Evolutionary conservation across 306 rosid species (phyloP).

Genomic region (Prunus fruticosa): DNA sequence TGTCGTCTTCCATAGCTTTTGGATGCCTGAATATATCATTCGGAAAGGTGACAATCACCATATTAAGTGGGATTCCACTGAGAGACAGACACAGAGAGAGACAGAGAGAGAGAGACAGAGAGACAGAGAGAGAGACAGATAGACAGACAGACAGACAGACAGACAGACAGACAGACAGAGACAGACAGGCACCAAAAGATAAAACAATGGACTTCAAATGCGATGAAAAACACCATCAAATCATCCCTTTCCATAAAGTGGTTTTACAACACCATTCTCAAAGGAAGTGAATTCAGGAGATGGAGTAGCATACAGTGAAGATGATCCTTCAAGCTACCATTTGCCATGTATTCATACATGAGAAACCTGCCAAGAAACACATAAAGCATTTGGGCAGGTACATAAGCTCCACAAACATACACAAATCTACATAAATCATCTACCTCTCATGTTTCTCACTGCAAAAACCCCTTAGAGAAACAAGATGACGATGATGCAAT

Average conservation of each 20-base stretch:
- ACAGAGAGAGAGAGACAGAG: neutral
- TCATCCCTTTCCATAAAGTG: neutral
- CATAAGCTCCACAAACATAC: conserved; percentile 21
- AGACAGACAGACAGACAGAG: neutral
- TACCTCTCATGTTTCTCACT: conserved; percentile 79
- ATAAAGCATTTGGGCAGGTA: conserved; percentile 23
- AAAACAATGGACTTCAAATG: neutral
- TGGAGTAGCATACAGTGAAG: conserved; percentile 79
- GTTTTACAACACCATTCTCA: neutral
- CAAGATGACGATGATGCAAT: conserved; percentile 96
- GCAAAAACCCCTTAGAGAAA: conserved; percentile 82
- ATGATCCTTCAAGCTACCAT: conserved; percentile 98
- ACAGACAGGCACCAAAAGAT: neutral
- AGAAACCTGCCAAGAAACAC: conserved; percentile 72
- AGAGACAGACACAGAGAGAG: neutral
- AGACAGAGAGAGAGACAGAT: neutral
- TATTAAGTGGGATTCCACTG: neutral
- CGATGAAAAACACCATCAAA: neutral
- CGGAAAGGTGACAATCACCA: neutral
- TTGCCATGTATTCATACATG: conserved; percentile 90
- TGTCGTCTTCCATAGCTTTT: neutral
- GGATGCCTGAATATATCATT: neutral
- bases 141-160: no score
- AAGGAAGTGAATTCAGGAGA: conserved; percentile 17
- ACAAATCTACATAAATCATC: conserved; percentile 17